A percentile compares a stretch with the other conserved stretches of the same genome.
Evolutionary conservation across 305 asterid genomes (phyloP).

Genomic region (Ilex paraguariensis): DNA sequence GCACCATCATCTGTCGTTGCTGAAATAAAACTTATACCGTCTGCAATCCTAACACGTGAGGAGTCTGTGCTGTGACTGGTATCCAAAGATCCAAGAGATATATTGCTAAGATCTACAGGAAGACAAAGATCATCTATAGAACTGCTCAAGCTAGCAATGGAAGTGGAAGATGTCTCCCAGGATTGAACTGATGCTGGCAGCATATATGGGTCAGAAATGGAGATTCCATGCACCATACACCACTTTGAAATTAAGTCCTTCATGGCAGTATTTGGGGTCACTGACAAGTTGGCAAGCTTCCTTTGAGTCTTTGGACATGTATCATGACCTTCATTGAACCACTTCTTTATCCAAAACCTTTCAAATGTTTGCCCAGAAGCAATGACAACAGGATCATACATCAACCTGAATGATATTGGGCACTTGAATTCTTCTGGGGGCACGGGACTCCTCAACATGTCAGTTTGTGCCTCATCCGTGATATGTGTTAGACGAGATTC

Average conservation of each 20-base stretch:
- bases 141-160: conserved; percentile 66
- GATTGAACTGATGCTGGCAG: conserved; percentile 22
- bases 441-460: conserved; percentile 18
- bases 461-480: conserved; percentile 24
- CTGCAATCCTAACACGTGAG: conserved; percentile 12
- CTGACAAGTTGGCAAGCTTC: conserved; percentile 34
- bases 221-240: conserved; percentile 32
- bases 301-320: conserved; percentile 57
- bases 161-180: conserved; percentile 48
- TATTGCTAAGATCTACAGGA: conserved; percentile 51
- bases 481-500: conserved; percentile 19
- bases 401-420: conserved; percentile 55
- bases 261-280: conserved; percentile 51
- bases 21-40: conserved; percentile 4
- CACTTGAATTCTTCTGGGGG: conserved; percentile 66
- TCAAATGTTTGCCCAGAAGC: conserved; percentile 74
- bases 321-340: conserved; percentile 64
- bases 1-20: conserved; percentile 9
- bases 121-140: conserved; percentile 58
- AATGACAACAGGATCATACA: conserved; percentile 73
- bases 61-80: conserved; percentile 25
- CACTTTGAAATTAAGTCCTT: conserved; percentile 49
- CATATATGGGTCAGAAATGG: conserved; percentile 37
- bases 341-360: conserved; percentile 72
- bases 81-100: conserved; percentile 42